These are phyloP conservation scores for Volvox africanus DNA, from an alignment of 139 green algal genomes.

Conservation along the genomic window DNA sequence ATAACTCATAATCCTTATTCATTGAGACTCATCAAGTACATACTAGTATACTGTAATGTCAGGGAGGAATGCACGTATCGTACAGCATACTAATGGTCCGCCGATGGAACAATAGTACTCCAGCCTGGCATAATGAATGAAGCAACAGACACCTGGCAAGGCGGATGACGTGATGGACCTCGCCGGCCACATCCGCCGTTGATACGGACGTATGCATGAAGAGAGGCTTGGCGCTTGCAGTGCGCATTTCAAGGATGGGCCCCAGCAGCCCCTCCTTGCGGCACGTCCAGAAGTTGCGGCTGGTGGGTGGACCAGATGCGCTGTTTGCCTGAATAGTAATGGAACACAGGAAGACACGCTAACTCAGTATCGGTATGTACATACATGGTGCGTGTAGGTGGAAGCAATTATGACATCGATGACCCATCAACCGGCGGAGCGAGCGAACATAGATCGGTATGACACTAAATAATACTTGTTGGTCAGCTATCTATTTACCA, in stretches of 20 bases:
- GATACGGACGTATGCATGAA: constrained; percentile 14
- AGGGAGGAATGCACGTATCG: too few species aligned
- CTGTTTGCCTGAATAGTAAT: neutral
- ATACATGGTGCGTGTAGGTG: neutral
- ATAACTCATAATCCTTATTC: too few species aligned
- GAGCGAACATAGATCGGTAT: too few species aligned
- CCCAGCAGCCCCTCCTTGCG: neutral
- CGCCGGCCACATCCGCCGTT: neutral
- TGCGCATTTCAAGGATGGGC: constrained; percentile 37
- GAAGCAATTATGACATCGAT: neutral
- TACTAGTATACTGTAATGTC: too few species aligned
- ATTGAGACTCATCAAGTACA: too few species aligned
- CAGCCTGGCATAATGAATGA: too few species aligned
- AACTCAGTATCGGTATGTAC: neutral
- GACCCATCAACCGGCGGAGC: neutral
- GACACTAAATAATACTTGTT: too few species aligned
- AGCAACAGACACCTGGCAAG: neutral
- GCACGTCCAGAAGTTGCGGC: neutral
- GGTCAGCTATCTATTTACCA: too few species aligned
- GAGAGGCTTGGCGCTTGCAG: neutral
- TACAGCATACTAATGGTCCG: too few species aligned
- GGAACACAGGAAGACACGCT: neutral
- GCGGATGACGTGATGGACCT: neutral
- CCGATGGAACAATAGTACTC: too few species aligned
- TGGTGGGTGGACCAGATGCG: neutral